phyloP scores from a whole-genome alignment of 139 green algal species.

The Chlamydomonas eustigma region DNA sequence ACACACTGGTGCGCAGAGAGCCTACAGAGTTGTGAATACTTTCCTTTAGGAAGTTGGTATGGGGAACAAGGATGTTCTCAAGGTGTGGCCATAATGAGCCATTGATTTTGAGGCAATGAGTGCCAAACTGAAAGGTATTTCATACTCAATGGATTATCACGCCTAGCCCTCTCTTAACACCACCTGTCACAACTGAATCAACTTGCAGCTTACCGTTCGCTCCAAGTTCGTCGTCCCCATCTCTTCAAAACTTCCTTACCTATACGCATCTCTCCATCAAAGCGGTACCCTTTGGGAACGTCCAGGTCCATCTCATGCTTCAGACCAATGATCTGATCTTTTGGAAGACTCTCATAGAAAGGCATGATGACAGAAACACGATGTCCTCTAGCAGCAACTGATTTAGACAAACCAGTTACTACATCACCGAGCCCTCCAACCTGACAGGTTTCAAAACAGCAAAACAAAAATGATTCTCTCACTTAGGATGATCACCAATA shows the following conservation, averaged over 20 bases:
- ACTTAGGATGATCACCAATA: too few species aligned
- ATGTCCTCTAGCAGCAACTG: conserved; percentile 67
- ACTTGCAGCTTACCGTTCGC: too few species aligned
- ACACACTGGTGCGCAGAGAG: conserved; percentile 57
- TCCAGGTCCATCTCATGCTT: conserved; percentile 73
- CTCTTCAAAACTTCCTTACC: conserved; percentile 5
- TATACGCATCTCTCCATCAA: conserved; percentile 63
- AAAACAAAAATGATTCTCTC: too few species aligned
- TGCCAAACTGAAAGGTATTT: too few species aligned
- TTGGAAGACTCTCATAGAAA: conserved; percentile 71
- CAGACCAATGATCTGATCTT: conserved; percentile 53
- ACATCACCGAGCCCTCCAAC: conserved; percentile 94
- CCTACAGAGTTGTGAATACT: conserved; percentile 5
- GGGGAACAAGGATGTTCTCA: too few species aligned
- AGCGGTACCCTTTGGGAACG: conserved; percentile 65
- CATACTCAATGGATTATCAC: too few species aligned
- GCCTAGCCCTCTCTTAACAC: too few species aligned
- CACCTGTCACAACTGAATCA: too few species aligned
- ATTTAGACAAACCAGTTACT: conserved; percentile 71
- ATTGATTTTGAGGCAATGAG: too few species aligned
- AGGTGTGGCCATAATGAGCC: too few species aligned
- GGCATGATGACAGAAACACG: conserved; percentile 76
- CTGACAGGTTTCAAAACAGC: conserved; percentile 24
- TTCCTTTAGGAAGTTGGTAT: too few species aligned
- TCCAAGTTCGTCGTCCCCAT: not conserved